phyloP scores from a whole-genome alignment of 495 filamentous ascomycete species.

The Tuber umbilicatum region DNA sequence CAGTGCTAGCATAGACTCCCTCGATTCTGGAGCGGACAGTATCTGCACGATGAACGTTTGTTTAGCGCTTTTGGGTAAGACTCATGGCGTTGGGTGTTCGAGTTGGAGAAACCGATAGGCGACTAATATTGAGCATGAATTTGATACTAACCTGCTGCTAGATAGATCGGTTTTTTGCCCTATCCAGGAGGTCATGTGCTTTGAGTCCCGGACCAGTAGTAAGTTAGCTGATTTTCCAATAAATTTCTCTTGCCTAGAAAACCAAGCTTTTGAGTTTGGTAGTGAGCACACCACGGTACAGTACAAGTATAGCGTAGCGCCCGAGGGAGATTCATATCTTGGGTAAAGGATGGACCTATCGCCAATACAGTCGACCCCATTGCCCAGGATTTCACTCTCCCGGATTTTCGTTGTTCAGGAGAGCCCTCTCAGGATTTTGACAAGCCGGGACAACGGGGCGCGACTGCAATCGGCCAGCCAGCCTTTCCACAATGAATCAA shows the following conservation, averaged over 20 bases:
- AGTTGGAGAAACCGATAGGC: not conserved
- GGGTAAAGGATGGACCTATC: not conserved
- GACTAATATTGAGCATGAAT: not conserved
- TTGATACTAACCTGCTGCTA: not conserved
- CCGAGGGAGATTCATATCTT: not conserved
- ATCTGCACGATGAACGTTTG: not conserved
- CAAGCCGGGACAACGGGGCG: no score
- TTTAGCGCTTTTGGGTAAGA: not conserved
- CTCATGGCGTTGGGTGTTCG: not conserved
- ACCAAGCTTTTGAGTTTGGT: not conserved
- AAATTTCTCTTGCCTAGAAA: not conserved
- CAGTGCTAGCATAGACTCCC: not conserved
- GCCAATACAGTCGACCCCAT: not conserved
- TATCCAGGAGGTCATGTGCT: not conserved
- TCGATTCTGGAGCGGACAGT: not conserved
- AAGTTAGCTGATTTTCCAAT: not conserved
- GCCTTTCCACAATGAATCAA: no score
- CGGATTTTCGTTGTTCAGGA: no score
- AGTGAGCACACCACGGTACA: not conserved
- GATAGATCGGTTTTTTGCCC: not conserved
- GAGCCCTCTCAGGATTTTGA: no score
- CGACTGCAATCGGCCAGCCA: no score
- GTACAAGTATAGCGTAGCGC: not conserved
- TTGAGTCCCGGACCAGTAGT: not conserved
- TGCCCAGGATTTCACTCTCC: no score